Conservation (phyloP, 441 rosid genomes). For the Viola pubescens region DNA sequence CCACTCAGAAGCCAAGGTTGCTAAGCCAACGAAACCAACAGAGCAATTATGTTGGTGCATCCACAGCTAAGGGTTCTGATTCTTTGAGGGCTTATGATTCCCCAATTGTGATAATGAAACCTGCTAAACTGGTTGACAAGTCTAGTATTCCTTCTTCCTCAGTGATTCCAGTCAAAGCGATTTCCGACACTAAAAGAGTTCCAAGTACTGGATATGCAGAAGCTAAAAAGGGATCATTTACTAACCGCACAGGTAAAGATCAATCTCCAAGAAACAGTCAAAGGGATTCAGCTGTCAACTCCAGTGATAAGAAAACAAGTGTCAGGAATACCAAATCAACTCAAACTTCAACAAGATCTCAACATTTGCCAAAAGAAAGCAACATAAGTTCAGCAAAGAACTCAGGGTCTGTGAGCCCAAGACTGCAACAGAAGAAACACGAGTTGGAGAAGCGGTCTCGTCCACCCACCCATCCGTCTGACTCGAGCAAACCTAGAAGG, state of each 20-base stretch:
- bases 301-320: conserved; percentile 39
- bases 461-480: conserved; percentile 72
- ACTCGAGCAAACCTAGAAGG: conserved; percentile 47
- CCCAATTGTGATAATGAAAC: conserved; percentile 92
- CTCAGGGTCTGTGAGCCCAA: conserved; percentile 58
- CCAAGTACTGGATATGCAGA: conserved; percentile 29
- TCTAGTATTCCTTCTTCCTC: conserved; percentile 46
- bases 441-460: conserved; percentile 59
- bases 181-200: conserved; percentile 34
- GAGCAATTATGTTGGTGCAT: conserved; percentile 21
- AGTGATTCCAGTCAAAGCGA: conserved; percentile 43
- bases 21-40: conserved; percentile 26
- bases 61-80: conserved; percentile 26
- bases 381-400: conserved; percentile 29
- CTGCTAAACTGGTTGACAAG: conserved; percentile 63
- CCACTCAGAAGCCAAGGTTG: conserved; percentile 30
- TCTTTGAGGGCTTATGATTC: conserved; percentile 50
- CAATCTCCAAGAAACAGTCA: conserved; percentile 32
- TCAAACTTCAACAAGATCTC: conserved; percentile 41
- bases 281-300: conserved; percentile 28
- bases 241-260: conserved; percentile 33
- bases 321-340: conserved; percentile 30
- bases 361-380: conserved; percentile 40
- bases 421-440: conserved; percentile 58
- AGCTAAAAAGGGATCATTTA: conserved; percentile 27